Evolutionary conservation across 805 yeast species (phyloP).

Genomic region (Pichia paraexigua): DNA sequence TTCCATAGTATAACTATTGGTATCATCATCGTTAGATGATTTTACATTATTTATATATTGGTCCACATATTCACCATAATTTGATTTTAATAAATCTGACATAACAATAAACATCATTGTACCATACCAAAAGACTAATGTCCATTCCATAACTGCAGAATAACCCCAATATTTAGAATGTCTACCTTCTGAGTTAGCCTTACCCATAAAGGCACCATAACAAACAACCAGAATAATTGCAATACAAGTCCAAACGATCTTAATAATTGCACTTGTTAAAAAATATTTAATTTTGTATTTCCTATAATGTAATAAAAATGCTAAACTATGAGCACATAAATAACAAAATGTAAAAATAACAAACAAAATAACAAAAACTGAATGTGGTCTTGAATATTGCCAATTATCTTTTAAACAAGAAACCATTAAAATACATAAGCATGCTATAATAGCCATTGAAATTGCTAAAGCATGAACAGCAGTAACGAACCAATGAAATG

Average conservation of each 20-base stretch:
- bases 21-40: neutral
- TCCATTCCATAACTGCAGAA: constrained; percentile 77
- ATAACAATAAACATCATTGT: constrained; percentile 53
- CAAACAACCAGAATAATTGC: constrained; percentile 64
- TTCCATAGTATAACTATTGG: neutral
- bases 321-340: constrained; percentile 19
- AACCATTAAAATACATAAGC: constrained; percentile 66
- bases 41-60: constrained; percentile 3
- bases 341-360: constrained; percentile 58
- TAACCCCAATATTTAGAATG: constrained; percentile 34
- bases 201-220: constrained; percentile 40
- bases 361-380: constrained; percentile 65
- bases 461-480: constrained; percentile 21
- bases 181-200: constrained; percentile 16
- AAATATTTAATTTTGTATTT: constrained; percentile 21
- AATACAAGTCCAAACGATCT: constrained; percentile 54
- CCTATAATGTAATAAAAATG: constrained; percentile 14
- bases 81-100: constrained; percentile 44
- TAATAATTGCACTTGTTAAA: constrained; percentile 42
- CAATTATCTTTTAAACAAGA: constrained; percentile 60
- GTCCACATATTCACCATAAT: constrained; percentile 12
- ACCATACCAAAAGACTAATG: constrained; percentile 79
- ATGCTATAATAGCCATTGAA: constrained; percentile 29
- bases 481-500: constrained; percentile 20
- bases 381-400: constrained; percentile 46